Percentiles rank a stretch among this genome's conserved stretches.
These are phyloP conservation scores for Rhodofomes roseus DNA, from an alignment of 1,284 basidiomycete species.

Conservation along the genomic window DNA sequence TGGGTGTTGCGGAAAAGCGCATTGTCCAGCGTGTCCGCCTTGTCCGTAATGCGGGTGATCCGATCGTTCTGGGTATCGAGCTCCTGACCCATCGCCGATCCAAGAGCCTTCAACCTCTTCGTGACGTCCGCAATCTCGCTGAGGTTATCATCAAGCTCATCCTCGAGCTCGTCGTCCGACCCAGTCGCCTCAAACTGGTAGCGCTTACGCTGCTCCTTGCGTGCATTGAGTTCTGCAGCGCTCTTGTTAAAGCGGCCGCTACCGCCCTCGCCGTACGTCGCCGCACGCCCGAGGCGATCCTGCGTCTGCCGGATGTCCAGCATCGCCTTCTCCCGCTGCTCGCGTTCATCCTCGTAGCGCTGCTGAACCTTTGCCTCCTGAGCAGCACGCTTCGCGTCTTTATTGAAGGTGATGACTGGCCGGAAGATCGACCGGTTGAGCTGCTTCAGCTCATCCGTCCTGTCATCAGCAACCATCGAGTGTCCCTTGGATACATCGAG, in stretches of 20 bases:
- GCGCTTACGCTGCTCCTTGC: slow-evolving; percentile 73
- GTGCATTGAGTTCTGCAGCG: slow-evolving; percentile 41
- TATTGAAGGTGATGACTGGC: slow-evolving; percentile 88
- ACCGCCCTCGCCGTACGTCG: slow-evolving; percentile 52
- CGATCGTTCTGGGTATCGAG: slow-evolving; percentile 74
- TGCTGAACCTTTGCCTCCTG: slow-evolving; percentile 86
- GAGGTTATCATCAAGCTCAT: slow-evolving; percentile 84
- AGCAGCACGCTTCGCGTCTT: slow-evolving; percentile 86
- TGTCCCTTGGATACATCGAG: slow-evolving; percentile 93
- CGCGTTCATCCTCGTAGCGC: slow-evolving; percentile 88
- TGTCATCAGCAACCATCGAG: slow-evolving; percentile 87
- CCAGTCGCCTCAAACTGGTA: slow-evolving; percentile 95
- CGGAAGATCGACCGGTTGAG: slow-evolving; percentile 96
- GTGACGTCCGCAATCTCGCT: slow-evolving; percentile 85
- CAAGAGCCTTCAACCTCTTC: slow-evolving; percentile 82
- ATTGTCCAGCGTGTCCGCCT: slow-evolving; percentile 63
- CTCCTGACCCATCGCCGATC: slow-evolving; percentile 81
- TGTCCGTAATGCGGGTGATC: slow-evolving; percentile 66
- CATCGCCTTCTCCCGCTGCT: slow-evolving; percentile 83
- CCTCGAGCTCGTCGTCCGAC: slow-evolving; percentile 95
- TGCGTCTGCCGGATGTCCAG: slow-evolving; percentile 86
- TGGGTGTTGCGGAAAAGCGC: slow-evolving; percentile 68
- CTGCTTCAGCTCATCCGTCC: slow-evolving; percentile 90
- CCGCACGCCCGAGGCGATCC: slow-evolving; percentile 77
- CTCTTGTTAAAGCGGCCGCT: slow-evolving; percentile 43